phyloP scores from a whole-genome alignment of 805 yeast species.

The Scheffersomyces coipomensis region DNA sequence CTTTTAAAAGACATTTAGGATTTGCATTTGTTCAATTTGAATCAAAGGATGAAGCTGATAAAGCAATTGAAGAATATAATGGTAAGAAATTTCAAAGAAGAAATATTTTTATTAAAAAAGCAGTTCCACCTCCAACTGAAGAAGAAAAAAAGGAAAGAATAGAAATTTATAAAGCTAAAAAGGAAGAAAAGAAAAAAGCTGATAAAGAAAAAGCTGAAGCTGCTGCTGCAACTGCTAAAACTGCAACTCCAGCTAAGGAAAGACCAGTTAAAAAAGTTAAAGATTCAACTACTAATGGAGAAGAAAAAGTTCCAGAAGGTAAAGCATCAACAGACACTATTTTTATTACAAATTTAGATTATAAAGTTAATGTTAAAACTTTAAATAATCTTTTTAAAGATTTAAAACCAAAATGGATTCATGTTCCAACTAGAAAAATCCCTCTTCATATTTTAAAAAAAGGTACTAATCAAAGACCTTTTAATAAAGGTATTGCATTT shows the following conservation, averaged over 20 bases:
- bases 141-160: slow-evolving; percentile 39
- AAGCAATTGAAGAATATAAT: slow-evolving; percentile 41
- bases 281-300: slow-evolving; percentile 5
- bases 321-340: slow-evolving; percentile 56
- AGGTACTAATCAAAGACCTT: slow-evolving; percentile 45
- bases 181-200: slow-evolving; percentile 15
- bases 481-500: slow-evolving; percentile 66
- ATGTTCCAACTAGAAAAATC: slow-evolving; percentile 53
- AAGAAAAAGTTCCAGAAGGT: slow-evolving; percentile 41
- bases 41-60: slow-evolving; percentile 41
- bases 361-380: slow-evolving; percentile 45
- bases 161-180: slow-evolving; percentile 31
- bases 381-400: slow-evolving; percentile 46
- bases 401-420: slow-evolving; percentile 55
- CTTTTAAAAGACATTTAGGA: slow-evolving; percentile 48
- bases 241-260: neutral
- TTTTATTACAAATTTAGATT: slow-evolving; percentile 60
- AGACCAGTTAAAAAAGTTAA: slow-evolving; percentile 4
- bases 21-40: slow-evolving; percentile 60
- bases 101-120: slow-evolving; percentile 50
- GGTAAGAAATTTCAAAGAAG: slow-evolving; percentile 46
- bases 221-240: slow-evolving; percentile 8
- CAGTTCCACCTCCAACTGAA: slow-evolving; percentile 51
- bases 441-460: slow-evolving; percentile 43
- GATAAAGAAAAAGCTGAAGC: slow-evolving; percentile 14